phyloP scores from a whole-genome alignment of 192 early-diverging fungal genomes.

The Backusella sp. region DNA sequence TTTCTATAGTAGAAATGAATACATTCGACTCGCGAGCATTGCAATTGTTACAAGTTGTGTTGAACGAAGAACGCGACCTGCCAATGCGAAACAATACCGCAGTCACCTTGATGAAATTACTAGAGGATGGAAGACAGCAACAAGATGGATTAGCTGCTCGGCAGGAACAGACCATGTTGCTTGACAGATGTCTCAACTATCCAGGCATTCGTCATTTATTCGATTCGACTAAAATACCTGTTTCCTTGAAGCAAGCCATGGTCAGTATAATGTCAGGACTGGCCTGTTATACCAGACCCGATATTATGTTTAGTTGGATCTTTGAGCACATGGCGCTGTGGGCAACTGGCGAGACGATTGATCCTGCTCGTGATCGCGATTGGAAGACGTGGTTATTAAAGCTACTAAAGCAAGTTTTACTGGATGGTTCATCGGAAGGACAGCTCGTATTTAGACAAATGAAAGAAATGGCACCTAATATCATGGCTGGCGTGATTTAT shows the following conservation, averaged over 20 bases:
- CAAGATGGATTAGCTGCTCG: neutral
- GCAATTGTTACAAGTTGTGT: constrained; percentile 10
- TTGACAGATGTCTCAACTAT: constrained; percentile 10
- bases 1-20: neutral
- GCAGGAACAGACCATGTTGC: constrained; percentile 6
- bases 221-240: constrained; percentile 1
- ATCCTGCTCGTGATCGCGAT: constrained; percentile 14
- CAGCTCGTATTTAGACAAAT: constrained; percentile 7
- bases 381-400: constrained; percentile 18
- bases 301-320: constrained; percentile 17
- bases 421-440: neutral
- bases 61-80: constrained; percentile 14
- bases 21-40: constrained; percentile 7
- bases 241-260: neutral
- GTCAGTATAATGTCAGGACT: constrained; percentile 15
- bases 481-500: constrained; percentile 18
- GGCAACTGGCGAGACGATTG: neutral
- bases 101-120: neutral
- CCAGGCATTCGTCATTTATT: neutral
- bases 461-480: constrained; percentile 10
- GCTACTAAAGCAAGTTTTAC: constrained; percentile 15
- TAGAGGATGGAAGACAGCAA: constrained; percentile 12
- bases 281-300: constrained; percentile 15
- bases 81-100: constrained; percentile 2
- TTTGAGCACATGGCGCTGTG: constrained; percentile 11